Base-by-base conservation (phyloP, 441 rosid genomes). In the Syzygium syzygioides region DNA sequence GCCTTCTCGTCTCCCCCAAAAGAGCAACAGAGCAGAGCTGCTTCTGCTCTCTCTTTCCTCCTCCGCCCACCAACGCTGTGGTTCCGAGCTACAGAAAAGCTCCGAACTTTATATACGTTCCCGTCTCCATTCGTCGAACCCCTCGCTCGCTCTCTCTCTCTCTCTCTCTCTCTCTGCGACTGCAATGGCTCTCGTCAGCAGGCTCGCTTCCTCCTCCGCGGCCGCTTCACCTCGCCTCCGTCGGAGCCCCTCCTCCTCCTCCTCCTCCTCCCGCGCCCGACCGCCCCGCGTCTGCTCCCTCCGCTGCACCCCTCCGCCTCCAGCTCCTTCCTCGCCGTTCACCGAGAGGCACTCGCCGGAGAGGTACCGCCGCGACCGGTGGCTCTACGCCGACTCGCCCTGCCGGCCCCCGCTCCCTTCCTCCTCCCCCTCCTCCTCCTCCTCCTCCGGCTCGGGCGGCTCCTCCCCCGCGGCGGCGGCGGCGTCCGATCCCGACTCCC, bases 301-400 rank as follows among this genome's bases (percentile, higher is more conserved):
- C 14, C 91, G 86, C 86, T 94, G 55, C 56, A n/a, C 54, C 92
- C 66, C 45, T 64, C 26, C 90, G 45, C 89, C 93, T 32, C 19
- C 86, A 26, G 1, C 48, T 30, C 41, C 89, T 28, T 54, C 86
- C 15, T 97, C 99, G 5, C 98, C 99, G 1, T 98, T 96, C 90
- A 96, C 99, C 23, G 99, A 96, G 92, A 96, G 95, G 66, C 98
- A 95, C 89, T 98, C 99, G 8, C 85, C 86, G 2, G 94, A 93
- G 88, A 94, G 98, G 87, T 96, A 96, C 92, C 95, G 92, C 52
- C 93, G 99, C 23, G 99, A 97, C 92, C 92, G 92, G 6, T 97
- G 99, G 99, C 91, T 96, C 19, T 97, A 94, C 90, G 83, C 71
- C 37, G 88, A 57, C 41, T 64, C 66, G 32, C 87, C 30, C 86